Evolutionary conservation across 352 stramenopile species (phyloP), one percentile per base, ranked within the genome.

Genomic region (Aphanomyces stellatus): DNA sequence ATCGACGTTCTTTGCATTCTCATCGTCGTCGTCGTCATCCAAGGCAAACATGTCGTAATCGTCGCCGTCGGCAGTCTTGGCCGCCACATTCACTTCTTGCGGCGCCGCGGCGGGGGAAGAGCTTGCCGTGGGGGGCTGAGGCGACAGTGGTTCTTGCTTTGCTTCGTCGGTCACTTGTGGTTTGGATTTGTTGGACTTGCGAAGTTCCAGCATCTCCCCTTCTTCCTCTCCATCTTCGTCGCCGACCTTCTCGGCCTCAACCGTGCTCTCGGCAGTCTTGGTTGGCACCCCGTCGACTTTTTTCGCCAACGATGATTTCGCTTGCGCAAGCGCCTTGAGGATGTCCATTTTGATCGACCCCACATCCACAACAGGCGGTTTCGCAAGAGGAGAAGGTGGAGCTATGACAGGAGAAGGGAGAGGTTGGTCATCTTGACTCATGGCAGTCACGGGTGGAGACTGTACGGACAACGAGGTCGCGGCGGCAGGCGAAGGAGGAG

Each of bases 41-140:
- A 85, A 78, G 0, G 87, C 86, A 67, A 96, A 96, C 82, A 96
- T 96, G 53, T 96, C 87, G 34, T 94, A 91, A 15, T 94, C 83
- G 34, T 93, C 83, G 13, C 74, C 72, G 24, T 84, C 55, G 2
- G 46, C 46, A 13, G 46, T 28, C 46, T 22, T 28, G 17, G 46
- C 46, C 46, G 46, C 24, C 19, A 53, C 46, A 17, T 8, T 17
- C 8, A 17, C 37, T 17, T 8, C 37, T 43, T 8, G 37, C n/a
- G n/a, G n/a, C 53, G 55, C 13, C 37, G 7, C 37, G 53, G 13
- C n/a, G n/a, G n/a, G n/a, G n/a, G 37, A 17, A 8, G 37, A 8
- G 8, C 37, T 8, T 31, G 59, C 72, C 73, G 43, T 71, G 69
- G 0, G 60, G 65, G 4, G 68, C 66, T 25, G 24, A 34, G 5